phyloP scores from a whole-genome alignment of 768 basidiomycete species.

The Sporobolomyces phaffii region DNA sequence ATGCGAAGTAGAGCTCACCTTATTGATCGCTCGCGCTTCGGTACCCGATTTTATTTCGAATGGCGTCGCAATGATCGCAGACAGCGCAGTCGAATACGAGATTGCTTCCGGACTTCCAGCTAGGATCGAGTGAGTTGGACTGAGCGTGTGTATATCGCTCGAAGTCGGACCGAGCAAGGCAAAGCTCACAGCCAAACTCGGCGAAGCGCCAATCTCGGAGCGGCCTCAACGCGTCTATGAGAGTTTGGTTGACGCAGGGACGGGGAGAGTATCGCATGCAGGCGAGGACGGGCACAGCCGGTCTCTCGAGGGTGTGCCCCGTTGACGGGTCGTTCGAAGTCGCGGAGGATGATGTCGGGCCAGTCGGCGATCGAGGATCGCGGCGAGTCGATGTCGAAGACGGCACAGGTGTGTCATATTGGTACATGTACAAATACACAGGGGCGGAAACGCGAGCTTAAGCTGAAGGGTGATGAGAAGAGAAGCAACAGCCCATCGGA shows the following conservation, averaged over 20 bases:
- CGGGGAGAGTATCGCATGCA: slow-evolving; percentile 25
- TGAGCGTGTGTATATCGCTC: no score
- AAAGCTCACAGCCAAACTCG: slow-evolving; percentile 21
- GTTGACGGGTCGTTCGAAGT: not conserved
- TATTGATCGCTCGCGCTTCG: slow-evolving; percentile 17
- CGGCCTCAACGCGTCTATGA: slow-evolving; percentile 6
- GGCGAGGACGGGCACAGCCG: slow-evolving; percentile 10
- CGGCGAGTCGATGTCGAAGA: not conserved
- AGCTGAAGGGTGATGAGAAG: not conserved
- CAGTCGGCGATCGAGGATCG: slow-evolving; percentile 6
- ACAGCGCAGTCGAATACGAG: slow-evolving; percentile 14
- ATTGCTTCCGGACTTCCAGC: slow-evolving; percentile 2
- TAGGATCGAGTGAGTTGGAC: no score
- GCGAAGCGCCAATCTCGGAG: slow-evolving; percentile 7
- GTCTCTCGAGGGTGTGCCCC: not conserved
- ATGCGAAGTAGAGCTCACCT: slow-evolving; percentile 3
- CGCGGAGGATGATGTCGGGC: not conserved
- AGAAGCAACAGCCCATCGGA: no score
- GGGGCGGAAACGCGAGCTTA: not conserved
- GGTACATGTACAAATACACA: not conserved
- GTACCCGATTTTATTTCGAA: slow-evolving; percentile 11
- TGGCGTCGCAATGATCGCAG: slow-evolving; percentile 25
- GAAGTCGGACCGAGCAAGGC: no score
- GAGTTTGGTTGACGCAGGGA: slow-evolving; percentile 24
- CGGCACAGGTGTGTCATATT: not conserved